phyloP scores from a whole-genome alignment of 768 basidiomycete genomes.

The Russula sp. region DNA sequence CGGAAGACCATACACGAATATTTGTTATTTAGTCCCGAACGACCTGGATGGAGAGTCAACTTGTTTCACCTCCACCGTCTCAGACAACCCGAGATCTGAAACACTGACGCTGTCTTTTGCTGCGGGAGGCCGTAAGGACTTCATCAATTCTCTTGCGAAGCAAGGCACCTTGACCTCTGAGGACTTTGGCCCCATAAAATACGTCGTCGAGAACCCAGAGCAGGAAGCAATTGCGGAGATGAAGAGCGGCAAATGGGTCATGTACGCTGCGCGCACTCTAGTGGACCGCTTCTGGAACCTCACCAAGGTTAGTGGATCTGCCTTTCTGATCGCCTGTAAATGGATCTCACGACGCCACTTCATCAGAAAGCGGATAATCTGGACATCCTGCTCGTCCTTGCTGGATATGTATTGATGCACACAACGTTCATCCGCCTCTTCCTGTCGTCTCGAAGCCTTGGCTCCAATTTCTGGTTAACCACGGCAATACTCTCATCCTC shows the following conservation, averaged over 20 bases:
- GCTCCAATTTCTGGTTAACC: conserved; percentile 66
- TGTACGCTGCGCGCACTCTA: conserved; percentile 74
- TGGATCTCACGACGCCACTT: not conserved
- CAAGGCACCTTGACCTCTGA: conserved; percentile 29
- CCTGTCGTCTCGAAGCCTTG: conserved; percentile 80
- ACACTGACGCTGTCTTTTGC: conserved; percentile 48
- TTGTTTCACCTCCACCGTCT: conserved; percentile 39
- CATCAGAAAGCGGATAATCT: conserved; percentile 85
- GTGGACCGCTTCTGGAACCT: conserved; percentile 81
- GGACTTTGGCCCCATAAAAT: conserved; percentile 40
- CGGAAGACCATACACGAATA: conserved; percentile 42
- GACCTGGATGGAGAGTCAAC: conserved; percentile 26
- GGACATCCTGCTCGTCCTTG: conserved; percentile 90
- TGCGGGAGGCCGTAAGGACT: conserved; percentile 46
- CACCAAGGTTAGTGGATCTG: conserved; percentile 51
- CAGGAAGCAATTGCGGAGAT: conserved; percentile 60
- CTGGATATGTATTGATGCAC: conserved; percentile 96
- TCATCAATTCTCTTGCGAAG: conserved; percentile 37
- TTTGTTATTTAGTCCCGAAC: conserved; percentile 41
- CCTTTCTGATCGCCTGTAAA: not conserved
- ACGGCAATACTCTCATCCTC: conserved; percentile 76
- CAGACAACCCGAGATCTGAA: conserved; percentile 34
- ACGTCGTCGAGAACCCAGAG: conserved; percentile 44
- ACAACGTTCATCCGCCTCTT: conserved; percentile 89
- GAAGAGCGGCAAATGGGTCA: conserved; percentile 81